These are phyloP conservation scores for Quercus rubra DNA, from an alignment of 306 rosid genomes.

Conservation along the genomic window DNA sequence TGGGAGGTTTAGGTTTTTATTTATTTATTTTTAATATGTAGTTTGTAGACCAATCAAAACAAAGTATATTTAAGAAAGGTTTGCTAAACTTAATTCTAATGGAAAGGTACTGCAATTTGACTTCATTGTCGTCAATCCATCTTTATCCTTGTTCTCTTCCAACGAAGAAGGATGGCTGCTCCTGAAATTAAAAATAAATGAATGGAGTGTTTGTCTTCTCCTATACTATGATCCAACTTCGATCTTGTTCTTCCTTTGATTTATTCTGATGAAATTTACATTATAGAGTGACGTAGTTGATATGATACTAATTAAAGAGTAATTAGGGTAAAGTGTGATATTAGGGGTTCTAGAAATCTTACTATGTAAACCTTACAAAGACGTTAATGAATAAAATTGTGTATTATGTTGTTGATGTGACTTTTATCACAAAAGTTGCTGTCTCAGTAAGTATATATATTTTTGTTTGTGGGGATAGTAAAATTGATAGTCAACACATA, in stretches of 20 bases:
- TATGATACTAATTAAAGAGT: not conserved
- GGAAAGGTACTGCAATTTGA: not conserved
- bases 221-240: not conserved
- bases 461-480: no score
- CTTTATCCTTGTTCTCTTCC: not conserved
- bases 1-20: no score
- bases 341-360: no score
- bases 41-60: not conserved
- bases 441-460: no score
- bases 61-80: not conserved
- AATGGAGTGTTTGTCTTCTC: not conserved
- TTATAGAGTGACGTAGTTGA: not conserved
- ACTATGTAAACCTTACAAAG: no score
- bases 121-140: not conserved
- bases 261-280: not conserved
- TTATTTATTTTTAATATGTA: not conserved
- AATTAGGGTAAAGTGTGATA: no score
- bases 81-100: not conserved
- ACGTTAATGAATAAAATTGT: no score
- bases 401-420: no score
- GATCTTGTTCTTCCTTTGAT: not conserved
- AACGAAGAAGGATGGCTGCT: not conserved
- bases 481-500: not conserved
- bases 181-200: not conserved
- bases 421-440: no score